Base-by-base conservation (phyloP, 805 yeast genomes). In the Kodamaea hsintzibuensis region DNA sequence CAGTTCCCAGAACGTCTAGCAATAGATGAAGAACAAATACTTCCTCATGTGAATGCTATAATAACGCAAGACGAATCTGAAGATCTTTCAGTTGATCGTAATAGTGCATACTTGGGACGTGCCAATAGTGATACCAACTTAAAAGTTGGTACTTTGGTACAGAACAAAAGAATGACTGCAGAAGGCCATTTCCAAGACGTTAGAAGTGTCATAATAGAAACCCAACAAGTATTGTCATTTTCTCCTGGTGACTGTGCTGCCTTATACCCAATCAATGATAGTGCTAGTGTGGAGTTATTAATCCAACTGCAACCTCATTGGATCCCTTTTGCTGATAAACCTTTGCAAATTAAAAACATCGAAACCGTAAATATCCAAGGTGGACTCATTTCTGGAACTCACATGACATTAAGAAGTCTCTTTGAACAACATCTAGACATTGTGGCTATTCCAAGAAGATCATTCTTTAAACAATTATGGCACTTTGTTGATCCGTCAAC, bases 161-260 rank as follows among this genome's bases (percentile, higher is more conserved):
- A 57, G 1, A 90, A 90, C 62, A 57, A 69, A 0, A 71, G 97
- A 54, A 72, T 95, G 13, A 93, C 98, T 0, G 67, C 81, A 0
- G 56, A 59, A 0, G 85, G 82, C 50, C 98, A 95, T 71, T 91
- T 90, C 71, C 98, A 95, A 68, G 98, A 95, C 66, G 96, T 93
- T 1, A 77, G 97, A 39, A 83, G 81, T 51, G 67, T 91, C 12
- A 63, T 66, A 0, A 72, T 90, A 14, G 67, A 72, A 25, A 4
- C 52, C 6, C 55, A 70, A 0, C 67, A 71, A 14, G 65, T 62
- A 0, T 62, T 76, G 12, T 55, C 61, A 1, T 89, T 82, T 60
- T 53, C 61, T 1, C 92, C 97, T 0, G 98, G 98, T 3, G 98
- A 95, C 64, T 84, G 96, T 0, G 70, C 88, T 0, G 82, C 88